Evolutionary conservation across 805 yeast genomes (phyloP).

Genomic region (Lachancea sp.): DNA sequence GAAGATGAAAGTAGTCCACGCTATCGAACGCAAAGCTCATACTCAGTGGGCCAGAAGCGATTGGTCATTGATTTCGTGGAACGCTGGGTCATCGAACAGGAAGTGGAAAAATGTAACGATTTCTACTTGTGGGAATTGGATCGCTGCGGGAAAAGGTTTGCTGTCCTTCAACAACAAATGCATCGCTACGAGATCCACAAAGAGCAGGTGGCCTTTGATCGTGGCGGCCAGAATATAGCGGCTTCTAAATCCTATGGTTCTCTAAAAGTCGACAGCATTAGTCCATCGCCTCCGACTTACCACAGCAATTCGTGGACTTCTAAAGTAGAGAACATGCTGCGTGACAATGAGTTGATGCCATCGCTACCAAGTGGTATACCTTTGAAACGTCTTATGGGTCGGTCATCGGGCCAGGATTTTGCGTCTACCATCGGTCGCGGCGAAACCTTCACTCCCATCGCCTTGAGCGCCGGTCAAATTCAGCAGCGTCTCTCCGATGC

Average conservation of each 20-base stretch:
- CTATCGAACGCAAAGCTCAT: slow-evolving; percentile 2
- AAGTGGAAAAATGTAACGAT: slow-evolving; percentile 29
- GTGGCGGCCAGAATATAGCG: not conserved
- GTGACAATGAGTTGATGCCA: slow-evolving; percentile 22
- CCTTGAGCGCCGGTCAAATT: slow-evolving; percentile 14
- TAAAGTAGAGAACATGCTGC: not conserved
- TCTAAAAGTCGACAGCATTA: not conserved
- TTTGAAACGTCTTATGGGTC: slow-evolving; percentile 1
- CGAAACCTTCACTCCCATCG: slow-evolving; percentile 10
- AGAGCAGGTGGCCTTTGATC: not conserved
- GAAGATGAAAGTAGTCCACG: not conserved
- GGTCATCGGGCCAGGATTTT: not conserved
- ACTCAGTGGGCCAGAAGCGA: slow-evolving; percentile 12
- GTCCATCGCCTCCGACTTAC: not conserved
- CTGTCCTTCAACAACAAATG: slow-evolving; percentile 23
- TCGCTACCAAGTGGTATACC: slow-evolving; percentile 23
- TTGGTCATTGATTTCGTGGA: slow-evolving; percentile 27
- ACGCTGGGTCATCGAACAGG: slow-evolving; percentile 28
- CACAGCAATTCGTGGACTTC: not conserved
- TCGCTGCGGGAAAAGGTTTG: slow-evolving; percentile 21
- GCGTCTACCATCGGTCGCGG: slow-evolving; percentile 5
- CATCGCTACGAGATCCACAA: slow-evolving; percentile 12
- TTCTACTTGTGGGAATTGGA: slow-evolving; percentile 30
- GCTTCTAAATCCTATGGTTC: slow-evolving; percentile 5
- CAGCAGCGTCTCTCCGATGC: slow-evolving; percentile 24